Evolutionary conservation across 805 yeast species (phyloP).

Genomic region (Metschnikowia cerradonensis): DNA sequence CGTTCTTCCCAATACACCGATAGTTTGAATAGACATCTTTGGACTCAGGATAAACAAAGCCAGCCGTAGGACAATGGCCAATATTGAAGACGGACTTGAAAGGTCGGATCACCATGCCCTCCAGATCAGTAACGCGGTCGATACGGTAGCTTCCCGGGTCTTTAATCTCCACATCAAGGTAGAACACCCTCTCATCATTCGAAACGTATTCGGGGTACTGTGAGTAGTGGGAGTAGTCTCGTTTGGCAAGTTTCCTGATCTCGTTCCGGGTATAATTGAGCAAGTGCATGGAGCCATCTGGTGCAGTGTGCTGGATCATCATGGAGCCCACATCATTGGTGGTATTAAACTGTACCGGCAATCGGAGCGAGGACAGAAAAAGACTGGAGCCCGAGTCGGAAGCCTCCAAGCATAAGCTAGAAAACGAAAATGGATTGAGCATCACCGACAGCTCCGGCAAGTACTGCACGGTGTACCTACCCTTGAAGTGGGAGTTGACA

Average conservation of each 20-base stretch:
- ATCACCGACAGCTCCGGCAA: constrained; percentile 88
- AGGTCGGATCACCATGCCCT: constrained; percentile 56
- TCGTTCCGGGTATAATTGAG: constrained; percentile 57
- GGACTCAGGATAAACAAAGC: constrained; percentile 38
- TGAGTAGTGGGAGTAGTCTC: constrained; percentile 31
- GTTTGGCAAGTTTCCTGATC: constrained; percentile 37
- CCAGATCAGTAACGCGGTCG: constrained; percentile 59
- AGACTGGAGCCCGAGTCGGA: constrained; percentile 18
- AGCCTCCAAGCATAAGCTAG: constrained; percentile 55
- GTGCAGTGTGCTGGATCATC: constrained; percentile 58
- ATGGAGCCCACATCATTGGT: constrained; percentile 66
- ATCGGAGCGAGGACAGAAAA: constrained; percentile 24
- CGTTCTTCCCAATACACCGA: constrained; percentile 47
- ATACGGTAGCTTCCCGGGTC: constrained; percentile 78
- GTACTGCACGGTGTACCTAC: constrained; percentile 79
- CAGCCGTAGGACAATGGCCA: constrained; percentile 75
- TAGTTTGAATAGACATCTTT: constrained; percentile 28
- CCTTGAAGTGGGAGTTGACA: constrained; percentile 68
- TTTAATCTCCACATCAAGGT: constrained; percentile 59
- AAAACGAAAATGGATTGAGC: constrained; percentile 68
- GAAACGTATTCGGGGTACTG: constrained; percentile 20
- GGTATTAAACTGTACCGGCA: constrained; percentile 81
- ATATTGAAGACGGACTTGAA: constrained; percentile 60
- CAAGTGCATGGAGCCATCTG: constrained; percentile 45
- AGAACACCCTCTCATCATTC: constrained; percentile 44